phyloP scores from a whole-genome alignment of 768 basidiomycete species.

The Pholiota molesta region DNA sequence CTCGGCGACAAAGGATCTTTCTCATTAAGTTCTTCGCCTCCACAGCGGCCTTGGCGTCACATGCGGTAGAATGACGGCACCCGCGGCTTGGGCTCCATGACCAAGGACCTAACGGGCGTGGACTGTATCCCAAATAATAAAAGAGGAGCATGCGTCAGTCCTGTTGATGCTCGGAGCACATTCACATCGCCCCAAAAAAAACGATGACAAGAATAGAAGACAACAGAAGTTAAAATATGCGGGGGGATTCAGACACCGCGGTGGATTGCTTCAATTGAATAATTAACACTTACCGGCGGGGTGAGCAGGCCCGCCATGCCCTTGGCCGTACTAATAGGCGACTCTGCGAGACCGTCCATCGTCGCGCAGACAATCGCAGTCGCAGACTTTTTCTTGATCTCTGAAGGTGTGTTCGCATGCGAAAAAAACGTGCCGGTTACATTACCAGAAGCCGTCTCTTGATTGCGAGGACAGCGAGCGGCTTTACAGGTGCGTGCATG shows the following conservation, averaged over 20 bases:
- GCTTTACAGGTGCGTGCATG: not conserved
- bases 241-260: not conserved
- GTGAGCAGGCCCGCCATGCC: not conserved
- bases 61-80: not conserved
- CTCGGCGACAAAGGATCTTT: not conserved
- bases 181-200: not conserved
- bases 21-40: not conserved
- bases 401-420: not conserved
- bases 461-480: not conserved
- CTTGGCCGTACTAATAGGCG: not conserved
- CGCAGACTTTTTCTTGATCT: not conserved
- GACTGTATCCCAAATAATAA: not conserved
- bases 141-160: not conserved
- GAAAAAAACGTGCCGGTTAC: not conserved
- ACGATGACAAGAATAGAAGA: not conserved
- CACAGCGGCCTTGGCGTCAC: not conserved
- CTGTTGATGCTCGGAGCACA: not conserved
- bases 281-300: slow-evolving; percentile 5
- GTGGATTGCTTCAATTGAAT: not conserved
- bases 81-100: not conserved
- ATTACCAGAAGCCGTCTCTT: not conserved
- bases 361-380: not conserved
- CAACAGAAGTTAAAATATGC: not conserved
- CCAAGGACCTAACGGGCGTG: not conserved
- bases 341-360: not conserved